Base-by-base conservation (phyloP, 805 yeast species). In the Candida hungchunana region DNA sequence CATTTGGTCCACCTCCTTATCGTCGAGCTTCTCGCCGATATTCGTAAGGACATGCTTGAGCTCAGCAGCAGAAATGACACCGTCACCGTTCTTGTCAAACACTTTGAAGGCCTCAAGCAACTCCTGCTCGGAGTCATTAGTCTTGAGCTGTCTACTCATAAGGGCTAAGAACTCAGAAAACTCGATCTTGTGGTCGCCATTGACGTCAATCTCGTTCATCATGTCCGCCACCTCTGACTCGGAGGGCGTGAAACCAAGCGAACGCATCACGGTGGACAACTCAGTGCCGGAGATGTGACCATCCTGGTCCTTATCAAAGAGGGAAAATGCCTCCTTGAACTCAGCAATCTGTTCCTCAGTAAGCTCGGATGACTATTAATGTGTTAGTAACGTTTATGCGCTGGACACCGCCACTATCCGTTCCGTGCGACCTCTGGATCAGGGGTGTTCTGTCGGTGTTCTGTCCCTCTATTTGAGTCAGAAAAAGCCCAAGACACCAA, bases 1-100 rank as follows among this genome's bases (percentile, higher is more conserved):
- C 97, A 93, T 93, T 64, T 88, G 95, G 55, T 87, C 94, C 35
- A 94, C 97, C 64, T 93, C 98, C 36, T 90, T 94, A 53, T 93
- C 98, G 14, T 95, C 80, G 53, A 93, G 75, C 62, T 86, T 88
- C 66, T 93, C 98, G 56, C 98, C 98, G 60, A 93, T 93, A 7
- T 97, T 86, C 32, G 97, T 93, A 64, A 93, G 79, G 31, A 93
- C 97, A 60, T 90, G 96, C 64, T 95, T 82, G 60, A 93, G 77
- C 67, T 93, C 98, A 42, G 96, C 93, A 47, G 96, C 94, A 40
- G 95, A 82, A 60, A 93, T 93, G 63, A 84, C 84, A 47, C 98
- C 98, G 61, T 93, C 96, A 42, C 96, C 97, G 61, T 93, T 84
- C 62, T 53, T 65, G 69, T 93, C 98, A 59, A 93, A 93, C 26